Percentiles rank a stretch among this genome's conserved stretches.
Evolutionary conservation across 2,329 filamentous ascomycete species (phyloP).

Genomic region (Rosellinia necatrix): DNA sequence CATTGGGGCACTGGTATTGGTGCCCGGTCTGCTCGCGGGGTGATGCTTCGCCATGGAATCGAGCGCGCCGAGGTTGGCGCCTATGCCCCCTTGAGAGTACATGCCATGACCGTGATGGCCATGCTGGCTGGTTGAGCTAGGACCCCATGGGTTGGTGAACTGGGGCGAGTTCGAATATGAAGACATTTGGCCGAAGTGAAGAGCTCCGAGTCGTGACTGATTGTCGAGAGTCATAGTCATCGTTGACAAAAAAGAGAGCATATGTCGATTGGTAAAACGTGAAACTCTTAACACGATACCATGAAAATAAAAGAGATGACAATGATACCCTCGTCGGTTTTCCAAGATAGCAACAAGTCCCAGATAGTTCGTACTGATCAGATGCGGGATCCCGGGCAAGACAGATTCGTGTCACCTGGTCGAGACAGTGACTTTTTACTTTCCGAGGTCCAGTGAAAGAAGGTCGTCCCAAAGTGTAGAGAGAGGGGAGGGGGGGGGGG

Average conservation of each 20-base stretch:
- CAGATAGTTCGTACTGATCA: slow-evolving; percentile 56
- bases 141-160: slow-evolving; percentile 89
- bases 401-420: slow-evolving; percentile 50
- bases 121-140: slow-evolving; percentile 59
- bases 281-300: slow-evolving; percentile 33
- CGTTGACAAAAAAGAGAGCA: slow-evolving; percentile 45
- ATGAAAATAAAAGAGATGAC: slow-evolving; percentile 15
- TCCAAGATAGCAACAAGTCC: slow-evolving; percentile 31
- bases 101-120: slow-evolving; percentile 65
- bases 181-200: slow-evolving; percentile 82
- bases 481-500: no score
- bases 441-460: slow-evolving; percentile 42
- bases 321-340: slow-evolving; percentile 14
- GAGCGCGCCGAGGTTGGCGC: slow-evolving; percentile 60
- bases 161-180: slow-evolving; percentile 70
- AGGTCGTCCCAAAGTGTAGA: slow-evolving; percentile 45
- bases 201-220: slow-evolving; percentile 76
- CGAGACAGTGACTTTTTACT: slow-evolving; percentile 40
- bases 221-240: slow-evolving; percentile 98
- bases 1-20: slow-evolving; percentile 64
- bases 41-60: slow-evolving; percentile 62
- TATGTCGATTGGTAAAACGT: slow-evolving; percentile 31
- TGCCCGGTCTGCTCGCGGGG: slow-evolving; percentile 58
- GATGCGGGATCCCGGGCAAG: slow-evolving; percentile 52
- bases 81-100: slow-evolving; percentile 62